Evolutionary conservation across 2,329 filamentous ascomycete genomes (phyloP).

Genomic region (Ascochyta rabiei): DNA sequence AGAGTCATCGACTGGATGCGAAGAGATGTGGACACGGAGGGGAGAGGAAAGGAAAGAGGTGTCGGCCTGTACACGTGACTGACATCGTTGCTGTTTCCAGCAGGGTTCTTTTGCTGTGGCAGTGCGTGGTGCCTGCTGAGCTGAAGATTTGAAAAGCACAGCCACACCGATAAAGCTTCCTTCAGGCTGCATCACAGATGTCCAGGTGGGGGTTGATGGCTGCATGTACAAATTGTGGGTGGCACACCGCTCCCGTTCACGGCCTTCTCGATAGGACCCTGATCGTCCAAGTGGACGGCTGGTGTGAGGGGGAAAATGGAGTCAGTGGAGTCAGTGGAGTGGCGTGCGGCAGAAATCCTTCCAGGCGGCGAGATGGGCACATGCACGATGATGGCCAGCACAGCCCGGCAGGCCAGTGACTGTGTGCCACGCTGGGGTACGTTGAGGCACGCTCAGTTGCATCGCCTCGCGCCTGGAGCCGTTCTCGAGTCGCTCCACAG

Average conservation of each 20-base stretch:
- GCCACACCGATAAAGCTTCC: constrained; percentile 3
- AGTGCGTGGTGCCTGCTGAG: constrained; percentile 10
- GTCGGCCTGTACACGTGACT: no score
- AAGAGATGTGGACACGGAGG: no score
- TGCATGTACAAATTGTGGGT: neutral
- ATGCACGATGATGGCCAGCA: constrained; percentile 16
- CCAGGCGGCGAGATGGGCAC: constrained; percentile 9
- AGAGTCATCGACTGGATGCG: no score
- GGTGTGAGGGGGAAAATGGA: constrained; percentile 1
- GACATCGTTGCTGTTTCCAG: no score
- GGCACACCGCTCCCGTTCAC: neutral
- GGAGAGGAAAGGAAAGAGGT: no score
- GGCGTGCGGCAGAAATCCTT: constrained; percentile 3
- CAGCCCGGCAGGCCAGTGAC: constrained; percentile 10
- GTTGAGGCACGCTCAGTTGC: neutral
- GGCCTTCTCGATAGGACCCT: neutral
- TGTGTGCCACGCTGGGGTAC: constrained; percentile 15
- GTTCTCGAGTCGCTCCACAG: constrained; percentile 14
- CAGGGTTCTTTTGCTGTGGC: neutral
- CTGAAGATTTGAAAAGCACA: constrained; percentile 1
- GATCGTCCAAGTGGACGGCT: constrained; percentile 1
- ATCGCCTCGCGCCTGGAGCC: constrained; percentile 2
- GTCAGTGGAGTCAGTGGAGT: neutral
- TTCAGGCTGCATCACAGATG: neutral
- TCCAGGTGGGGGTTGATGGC: no score